Base-by-base conservation (phyloP, 2,329 filamentous ascomycete species). In the Fusarium piperis region DNA sequence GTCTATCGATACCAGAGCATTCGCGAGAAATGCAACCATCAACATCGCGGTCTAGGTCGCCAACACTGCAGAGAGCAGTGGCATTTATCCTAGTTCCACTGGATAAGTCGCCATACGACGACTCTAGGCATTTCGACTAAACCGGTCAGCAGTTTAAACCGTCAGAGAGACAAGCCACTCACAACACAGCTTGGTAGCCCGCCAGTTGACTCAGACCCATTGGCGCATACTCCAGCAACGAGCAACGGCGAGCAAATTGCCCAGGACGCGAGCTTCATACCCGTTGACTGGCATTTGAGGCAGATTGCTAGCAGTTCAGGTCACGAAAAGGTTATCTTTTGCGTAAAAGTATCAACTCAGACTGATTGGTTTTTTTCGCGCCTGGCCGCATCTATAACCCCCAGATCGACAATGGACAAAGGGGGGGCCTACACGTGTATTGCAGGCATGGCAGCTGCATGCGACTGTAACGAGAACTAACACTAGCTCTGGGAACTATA, bases 201-300 rank as follows among this genome's bases (percentile, higher is more conserved):
- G 20, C 72, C 53, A 16, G 59, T 67, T n/a, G 70, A 52, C 28
- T 70, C 62, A 67, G 59, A 36, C 23, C 55, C 65, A 26, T 35
- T 57, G 56, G 38, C 62, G 35, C 70, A 56, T 10, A 64, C 70
- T 61, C 66, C 48, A 73, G 59, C 55, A 57, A 64, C 41, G 52
- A 73, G 59, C 48, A 64, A 62, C 51, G 66, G 12, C 39, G 62
- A 70, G 57, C 66, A 70, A 41, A 70, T 44, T 52, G 70, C 70
- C 70, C 70, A 70, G 67, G 44, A 67, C 52, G 62, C 59, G 48
- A 72, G 52, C 66, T 59, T 73, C 70, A 72, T 72, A 62, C 66
- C 70, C 70, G 41, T 67, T 38, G 59, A 67, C 44, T 72, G 35
- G 66, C 69, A 72, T 73, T 73, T 52, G 69, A 61, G 56, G 56